Evolutionary conservation across 2,329 filamentous ascomycete species (phyloP).

Genomic region (Fusarium nanum): DNA sequence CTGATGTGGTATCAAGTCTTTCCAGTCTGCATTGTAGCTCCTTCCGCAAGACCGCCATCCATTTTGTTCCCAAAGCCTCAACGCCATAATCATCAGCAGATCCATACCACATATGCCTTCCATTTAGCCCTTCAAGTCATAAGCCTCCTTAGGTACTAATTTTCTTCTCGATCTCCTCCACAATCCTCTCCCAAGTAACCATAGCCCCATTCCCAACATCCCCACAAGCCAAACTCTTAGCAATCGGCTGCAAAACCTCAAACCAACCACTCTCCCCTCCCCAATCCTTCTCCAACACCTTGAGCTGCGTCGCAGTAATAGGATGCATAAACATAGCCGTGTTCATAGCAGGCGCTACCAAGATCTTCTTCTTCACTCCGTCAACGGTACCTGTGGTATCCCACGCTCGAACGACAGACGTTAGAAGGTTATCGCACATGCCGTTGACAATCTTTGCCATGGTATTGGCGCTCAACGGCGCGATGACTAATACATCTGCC

Average conservation of each 20-base stretch:
- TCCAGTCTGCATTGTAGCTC: conserved; percentile 1
- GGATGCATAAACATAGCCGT: conserved; percentile 91
- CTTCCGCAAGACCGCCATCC: background rate
- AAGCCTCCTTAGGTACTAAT: too few relatives aligned
- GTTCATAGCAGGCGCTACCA: conserved; percentile 89
- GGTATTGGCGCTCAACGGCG: conserved; percentile 85
- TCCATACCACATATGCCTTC: accelerated
- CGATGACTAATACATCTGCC: conserved; percentile 84
- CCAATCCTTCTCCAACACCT: conserved; percentile 80
- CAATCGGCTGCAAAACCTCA: conserved; percentile 76
- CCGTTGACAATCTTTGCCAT: conserved; percentile 86
- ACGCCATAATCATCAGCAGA: background rate
- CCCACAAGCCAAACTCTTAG: conserved; percentile 85
- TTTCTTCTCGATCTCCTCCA: conserved; percentile 68
- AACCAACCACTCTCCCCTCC: conserved; percentile 64
- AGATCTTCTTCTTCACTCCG: conserved; percentile 70
- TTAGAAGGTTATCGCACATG: conserved; percentile 81
- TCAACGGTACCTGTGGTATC: conserved; percentile 76
- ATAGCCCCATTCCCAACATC: conserved; percentile 86
- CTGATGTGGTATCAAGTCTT: background rate
- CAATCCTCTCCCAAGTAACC: conserved; percentile 83
- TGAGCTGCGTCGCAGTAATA: conserved; percentile 78
- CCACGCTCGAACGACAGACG: conserved; percentile 84
- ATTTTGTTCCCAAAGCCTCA: conserved; percentile 6
- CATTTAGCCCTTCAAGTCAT: too few relatives aligned